Evolutionary conservation across 257 asterid genomes (phyloP).

Genomic region (Solanum sparsipilum): DNA sequence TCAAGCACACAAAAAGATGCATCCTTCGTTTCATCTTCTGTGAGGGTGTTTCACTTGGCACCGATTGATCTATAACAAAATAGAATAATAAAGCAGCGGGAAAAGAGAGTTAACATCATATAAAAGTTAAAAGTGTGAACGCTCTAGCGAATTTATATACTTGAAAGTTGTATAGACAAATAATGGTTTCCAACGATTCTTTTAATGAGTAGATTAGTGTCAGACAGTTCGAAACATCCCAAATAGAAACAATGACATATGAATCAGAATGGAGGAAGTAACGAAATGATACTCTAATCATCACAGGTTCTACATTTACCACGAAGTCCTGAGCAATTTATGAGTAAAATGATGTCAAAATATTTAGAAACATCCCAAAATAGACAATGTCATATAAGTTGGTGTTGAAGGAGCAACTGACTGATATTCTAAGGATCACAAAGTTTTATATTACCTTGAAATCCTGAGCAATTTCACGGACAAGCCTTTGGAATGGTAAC

Average conservation of each 20-base stretch:
- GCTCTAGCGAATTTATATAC: background rate
- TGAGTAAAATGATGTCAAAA: background rate
- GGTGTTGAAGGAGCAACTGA: background rate
- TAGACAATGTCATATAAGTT: background rate
- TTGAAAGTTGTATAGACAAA: background rate
- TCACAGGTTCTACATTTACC: background rate
- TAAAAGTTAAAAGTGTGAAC: background rate
- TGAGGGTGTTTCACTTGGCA: background rate
- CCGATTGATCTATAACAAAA: background rate
- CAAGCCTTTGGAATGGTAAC: slow-evolving; percentile 61
- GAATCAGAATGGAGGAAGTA: background rate
- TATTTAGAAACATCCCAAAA: background rate
- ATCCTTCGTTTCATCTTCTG: background rate
- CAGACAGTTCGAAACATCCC: background rate
- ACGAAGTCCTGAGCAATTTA: background rate
- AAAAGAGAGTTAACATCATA: background rate
- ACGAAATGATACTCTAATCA: background rate
- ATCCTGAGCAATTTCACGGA: slow-evolving; percentile 51
- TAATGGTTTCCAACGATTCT: background rate
- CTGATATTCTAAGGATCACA: background rate
- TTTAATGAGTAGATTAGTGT: background rate
- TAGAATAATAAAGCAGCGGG: background rate
- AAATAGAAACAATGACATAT: background rate
- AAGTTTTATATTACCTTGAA: slow-evolving; percentile 17
- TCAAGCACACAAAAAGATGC: background rate